These are phyloP conservation scores for Ogataea pilisensis DNA, from an alignment of 805 yeast genomes.

Conservation along the genomic window DNA sequence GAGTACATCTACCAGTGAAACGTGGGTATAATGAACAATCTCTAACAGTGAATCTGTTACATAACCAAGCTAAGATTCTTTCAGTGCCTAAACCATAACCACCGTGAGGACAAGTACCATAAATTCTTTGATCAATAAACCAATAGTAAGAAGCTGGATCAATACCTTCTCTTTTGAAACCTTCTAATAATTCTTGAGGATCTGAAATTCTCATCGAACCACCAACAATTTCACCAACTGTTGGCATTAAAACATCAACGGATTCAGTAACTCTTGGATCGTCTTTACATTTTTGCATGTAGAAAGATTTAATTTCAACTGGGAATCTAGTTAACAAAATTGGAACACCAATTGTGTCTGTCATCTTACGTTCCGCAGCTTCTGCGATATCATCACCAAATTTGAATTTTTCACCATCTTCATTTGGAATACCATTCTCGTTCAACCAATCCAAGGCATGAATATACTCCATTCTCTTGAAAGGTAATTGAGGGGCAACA, in stretches of 20 bases:
- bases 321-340: slow-evolving; percentile 94
- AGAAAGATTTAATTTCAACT: slow-evolving; percentile 93
- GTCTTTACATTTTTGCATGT: slow-evolving; percentile 89
- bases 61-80: slow-evolving; percentile 96
- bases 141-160: slow-evolving; percentile 84
- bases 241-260: slow-evolving; percentile 98
- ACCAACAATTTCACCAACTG: slow-evolving; percentile 98
- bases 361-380: slow-evolving; percentile 99
- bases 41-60: slow-evolving; percentile 96
- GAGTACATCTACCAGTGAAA: slow-evolving; percentile 96
- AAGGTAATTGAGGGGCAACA: slow-evolving; percentile 77
- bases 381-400: slow-evolving; percentile 99
- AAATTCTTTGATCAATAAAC: slow-evolving; percentile 93
- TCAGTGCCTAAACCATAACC: slow-evolving; percentile 99
- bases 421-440: slow-evolving; percentile 91
- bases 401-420: slow-evolving; percentile 87
- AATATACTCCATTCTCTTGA: slow-evolving; percentile 85
- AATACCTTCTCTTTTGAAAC: slow-evolving; percentile 90
- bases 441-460: slow-evolving; percentile 95
- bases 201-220: slow-evolving; percentile 96
- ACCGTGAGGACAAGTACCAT: slow-evolving; percentile 98
- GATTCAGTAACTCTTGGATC: slow-evolving; percentile 96
- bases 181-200: slow-evolving; percentile 78
- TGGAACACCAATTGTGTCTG: slow-evolving; percentile 90
- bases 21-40: slow-evolving; percentile 98